A percentile compares a stretch with the other conserved stretches of the same genome.
Conservation (phyloP, 73 alveolate genomes). For the Uronychia binucleata region DNA sequence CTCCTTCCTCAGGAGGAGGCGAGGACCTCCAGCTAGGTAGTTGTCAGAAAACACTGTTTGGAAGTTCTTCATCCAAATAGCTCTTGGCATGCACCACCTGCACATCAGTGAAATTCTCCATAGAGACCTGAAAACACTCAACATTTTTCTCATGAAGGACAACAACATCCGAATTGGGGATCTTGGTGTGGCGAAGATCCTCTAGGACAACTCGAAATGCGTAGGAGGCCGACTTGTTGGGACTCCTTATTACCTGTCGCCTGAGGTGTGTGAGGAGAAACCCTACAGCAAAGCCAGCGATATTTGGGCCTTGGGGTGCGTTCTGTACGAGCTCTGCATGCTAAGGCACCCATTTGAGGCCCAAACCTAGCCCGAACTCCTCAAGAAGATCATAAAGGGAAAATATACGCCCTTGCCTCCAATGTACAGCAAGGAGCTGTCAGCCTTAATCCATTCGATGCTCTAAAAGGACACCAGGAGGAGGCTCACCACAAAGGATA, state of each 20-base stretch:
- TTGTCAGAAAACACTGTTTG: slow-evolving; percentile 84
- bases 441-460: slow-evolving; percentile 79
- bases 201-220: slow-evolving; percentile 60
- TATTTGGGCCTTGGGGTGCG: slow-evolving; percentile 98
- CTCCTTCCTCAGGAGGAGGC: slow-evolving; percentile 59
- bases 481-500: slow-evolving; percentile 88
- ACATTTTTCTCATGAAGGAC: slow-evolving; percentile 63
- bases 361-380: slow-evolving; percentile 92
- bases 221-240: slow-evolving; percentile 94
- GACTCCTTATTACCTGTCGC: slow-evolving; percentile 84
- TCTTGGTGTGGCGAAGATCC: slow-evolving; percentile 75
- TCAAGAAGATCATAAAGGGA: slow-evolving; percentile 94
- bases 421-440: slow-evolving; percentile 77
- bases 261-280: slow-evolving; percentile 79
- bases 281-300: slow-evolving; percentile 79
- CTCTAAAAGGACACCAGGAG: slow-evolving; percentile 85
- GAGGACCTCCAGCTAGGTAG: slow-evolving; percentile 58
- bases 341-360: slow-evolving; percentile 97
- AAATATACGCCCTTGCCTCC: slow-evolving; percentile 89
- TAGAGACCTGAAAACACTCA: slow-evolving; percentile 82
- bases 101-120: slow-evolving; percentile 87
- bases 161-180: slow-evolving; percentile 74
- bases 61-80: slow-evolving; percentile 83
- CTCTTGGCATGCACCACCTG: slow-evolving; percentile 82
- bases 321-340: slow-evolving; percentile 98